These are phyloP conservation scores for Vitellaria paradoxa DNA, from an alignment of 179 eudicot species.

Conservation along the genomic window DNA sequence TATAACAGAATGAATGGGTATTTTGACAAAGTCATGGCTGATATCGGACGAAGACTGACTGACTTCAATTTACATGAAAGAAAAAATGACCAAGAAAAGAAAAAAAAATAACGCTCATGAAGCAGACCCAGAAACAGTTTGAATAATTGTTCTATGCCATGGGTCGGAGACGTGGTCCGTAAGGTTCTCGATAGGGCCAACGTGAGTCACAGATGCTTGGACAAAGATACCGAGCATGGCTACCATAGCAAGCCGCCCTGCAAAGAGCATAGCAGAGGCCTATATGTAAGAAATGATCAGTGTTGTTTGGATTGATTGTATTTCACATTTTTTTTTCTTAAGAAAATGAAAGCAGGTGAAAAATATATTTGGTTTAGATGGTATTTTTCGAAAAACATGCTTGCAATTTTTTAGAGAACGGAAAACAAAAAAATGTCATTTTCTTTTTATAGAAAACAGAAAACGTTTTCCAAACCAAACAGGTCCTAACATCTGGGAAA, in stretches of 20 bases:
- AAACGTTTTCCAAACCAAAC: no score
- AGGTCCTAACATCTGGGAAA: not conserved
- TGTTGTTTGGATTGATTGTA: no score
- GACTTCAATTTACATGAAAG: not conserved
- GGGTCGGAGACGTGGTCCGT: constrained; percentile 82
- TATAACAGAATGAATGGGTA: not conserved
- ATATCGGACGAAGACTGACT: not conserved
- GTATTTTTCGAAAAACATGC: no score
- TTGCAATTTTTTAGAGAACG: no score
- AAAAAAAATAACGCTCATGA: constrained; percentile 9
- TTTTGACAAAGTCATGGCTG: not conserved
- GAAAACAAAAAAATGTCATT: no score
- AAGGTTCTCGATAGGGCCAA: constrained; percentile 78
- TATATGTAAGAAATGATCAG: no score
- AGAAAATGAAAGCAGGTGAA: no score
- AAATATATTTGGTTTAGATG: no score
- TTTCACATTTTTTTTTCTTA: no score
- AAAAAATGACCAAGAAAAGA: not conserved
- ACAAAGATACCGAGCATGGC: constrained; percentile 91
- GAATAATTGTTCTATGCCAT: constrained; percentile 81
- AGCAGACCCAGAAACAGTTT: constrained; percentile 41
- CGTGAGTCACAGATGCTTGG: constrained; percentile 80
- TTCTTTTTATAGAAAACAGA: no score
- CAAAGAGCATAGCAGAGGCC: not conserved
- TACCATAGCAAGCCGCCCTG: constrained; percentile 91